A percentile compares a stretch with the other conserved stretches of the same genome.
Conservation (phyloP, 202 grass and related monocot species). For the Schoenoplectus tabernaemontani region DNA sequence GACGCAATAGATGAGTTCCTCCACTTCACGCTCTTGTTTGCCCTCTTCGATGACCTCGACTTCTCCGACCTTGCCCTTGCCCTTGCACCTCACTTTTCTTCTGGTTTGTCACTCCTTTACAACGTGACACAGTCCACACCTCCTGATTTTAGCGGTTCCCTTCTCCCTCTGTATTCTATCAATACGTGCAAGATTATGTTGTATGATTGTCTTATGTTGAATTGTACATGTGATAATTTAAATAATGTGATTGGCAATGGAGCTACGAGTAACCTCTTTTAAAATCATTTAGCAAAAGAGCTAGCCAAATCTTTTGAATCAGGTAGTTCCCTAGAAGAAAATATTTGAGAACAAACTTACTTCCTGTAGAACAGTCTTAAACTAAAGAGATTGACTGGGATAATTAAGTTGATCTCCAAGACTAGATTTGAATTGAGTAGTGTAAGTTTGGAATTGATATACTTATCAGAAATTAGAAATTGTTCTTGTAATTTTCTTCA, state of each 20-base stretch:
- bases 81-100: slow-evolving; percentile 38
- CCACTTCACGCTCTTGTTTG: slow-evolving; percentile 53
- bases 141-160: not conserved
- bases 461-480: not conserved
- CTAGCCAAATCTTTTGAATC: slow-evolving; percentile 32
- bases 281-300: slow-evolving; percentile 36
- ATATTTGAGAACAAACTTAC: slow-evolving; percentile 15
- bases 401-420: slow-evolving; percentile 37
- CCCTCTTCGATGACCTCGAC: slow-evolving; percentile 6
- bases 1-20: slow-evolving; percentile 36
- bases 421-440: slow-evolving; percentile 39
- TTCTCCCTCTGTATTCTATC: not conserved
- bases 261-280: slow-evolving; percentile 31
- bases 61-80: slow-evolving; percentile 15
- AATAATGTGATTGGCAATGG: slow-evolving; percentile 1
- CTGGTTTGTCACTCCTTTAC: slow-evolving; percentile 39
- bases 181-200: not conserved
- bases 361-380: slow-evolving; percentile 12
- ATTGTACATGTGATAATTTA: not conserved
- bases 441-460: slow-evolving; percentile 22
- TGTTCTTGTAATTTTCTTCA: too few species aligned
- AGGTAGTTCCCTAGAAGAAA: slow-evolving; percentile 14
- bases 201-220: not conserved
- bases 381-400: slow-evolving; percentile 42
- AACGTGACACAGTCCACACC: not conserved